Percentiles rank a stretch among this genome's conserved stretches.
Evolutionary conservation across 2,329 filamentous ascomycete genomes (phyloP).

Genomic region (Epichloe amarillans): DNA sequence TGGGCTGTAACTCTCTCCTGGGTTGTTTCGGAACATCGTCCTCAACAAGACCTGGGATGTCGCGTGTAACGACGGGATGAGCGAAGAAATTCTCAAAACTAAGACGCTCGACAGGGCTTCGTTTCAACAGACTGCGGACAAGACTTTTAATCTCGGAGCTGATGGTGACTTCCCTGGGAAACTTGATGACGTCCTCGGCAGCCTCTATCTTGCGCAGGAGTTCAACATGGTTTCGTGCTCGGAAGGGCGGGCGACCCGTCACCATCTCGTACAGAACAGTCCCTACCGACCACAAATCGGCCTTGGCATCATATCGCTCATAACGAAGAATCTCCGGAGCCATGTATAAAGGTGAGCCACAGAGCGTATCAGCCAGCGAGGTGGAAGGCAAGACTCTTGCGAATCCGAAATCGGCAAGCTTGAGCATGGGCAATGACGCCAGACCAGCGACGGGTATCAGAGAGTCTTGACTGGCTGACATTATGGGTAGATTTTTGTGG

Average conservation of each 20-base stretch:
- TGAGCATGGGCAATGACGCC: conserved; percentile 81
- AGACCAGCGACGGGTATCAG: conserved; percentile 71
- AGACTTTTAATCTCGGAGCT: conserved; percentile 68
- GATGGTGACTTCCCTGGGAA: conserved; percentile 61
- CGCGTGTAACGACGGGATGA: conserved; percentile 55
- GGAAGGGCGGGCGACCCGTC: conserved; percentile 77
- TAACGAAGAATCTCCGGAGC: conserved; percentile 94
- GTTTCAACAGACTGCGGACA: conserved; percentile 69
- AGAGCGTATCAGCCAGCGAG: conserved; percentile 87
- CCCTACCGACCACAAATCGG: conserved; percentile 93
- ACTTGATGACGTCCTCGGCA: conserved; percentile 73
- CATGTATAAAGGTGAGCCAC: conserved; percentile 96
- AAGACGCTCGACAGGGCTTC: conserved; percentile 72
- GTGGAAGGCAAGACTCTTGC: conserved; percentile 82
- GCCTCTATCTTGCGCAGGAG: conserved; percentile 84
- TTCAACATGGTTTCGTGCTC: conserved; percentile 89
- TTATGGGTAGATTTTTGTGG: conserved; percentile 42
- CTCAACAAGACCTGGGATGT: conserved; percentile 69
- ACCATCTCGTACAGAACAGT: conserved; percentile 96
- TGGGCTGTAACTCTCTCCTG: conserved; percentile 22
- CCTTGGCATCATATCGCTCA: conserved; percentile 93
- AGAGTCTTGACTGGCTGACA: conserved; percentile 65
- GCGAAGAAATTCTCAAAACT: conserved; percentile 78
- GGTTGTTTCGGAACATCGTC: conserved; percentile 49
- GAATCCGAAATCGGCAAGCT: conserved; percentile 98